These are phyloP conservation scores for Amanita inopinata DNA, from an alignment of 768 basidiomycete genomes.

Conservation along the genomic window DNA sequence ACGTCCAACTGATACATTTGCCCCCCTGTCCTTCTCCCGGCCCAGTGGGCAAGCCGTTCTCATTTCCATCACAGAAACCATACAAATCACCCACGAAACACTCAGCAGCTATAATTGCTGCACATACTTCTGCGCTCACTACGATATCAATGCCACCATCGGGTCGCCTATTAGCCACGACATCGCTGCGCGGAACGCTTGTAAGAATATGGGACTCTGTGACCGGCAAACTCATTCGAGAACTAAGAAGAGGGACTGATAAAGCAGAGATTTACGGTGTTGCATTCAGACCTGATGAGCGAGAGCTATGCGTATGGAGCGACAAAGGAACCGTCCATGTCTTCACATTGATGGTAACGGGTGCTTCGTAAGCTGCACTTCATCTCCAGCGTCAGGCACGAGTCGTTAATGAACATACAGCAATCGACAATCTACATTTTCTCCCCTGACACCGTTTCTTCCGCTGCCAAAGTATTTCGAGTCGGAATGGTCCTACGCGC, in stretches of 20 bases:
- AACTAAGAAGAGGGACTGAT: slow-evolving; percentile 80
- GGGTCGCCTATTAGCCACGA: slow-evolving; percentile 74
- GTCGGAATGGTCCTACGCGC: slow-evolving; percentile 95
- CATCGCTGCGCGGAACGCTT: slow-evolving; percentile 75
- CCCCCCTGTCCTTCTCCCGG: slow-evolving; percentile 65
- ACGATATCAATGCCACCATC: slow-evolving; percentile 72
- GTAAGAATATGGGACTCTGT: slow-evolving; percentile 79
- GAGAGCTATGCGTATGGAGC: slow-evolving; percentile 84
- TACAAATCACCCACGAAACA: slow-evolving; percentile 51
- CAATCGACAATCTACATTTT: slow-evolving; percentile 79
- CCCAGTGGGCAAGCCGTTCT: slow-evolving; percentile 45
- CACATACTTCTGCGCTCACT: slow-evolving; percentile 72
- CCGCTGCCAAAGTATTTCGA: slow-evolving; percentile 86
- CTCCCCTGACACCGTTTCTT: slow-evolving; percentile 68
- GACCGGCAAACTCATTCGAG: slow-evolving; percentile 64
- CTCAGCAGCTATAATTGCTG: slow-evolving; percentile 72
- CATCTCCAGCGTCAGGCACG: background rate
- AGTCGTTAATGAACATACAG: slow-evolving; percentile 25
- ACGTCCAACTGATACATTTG: slow-evolving; percentile 80
- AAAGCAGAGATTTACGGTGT: slow-evolving; percentile 89
- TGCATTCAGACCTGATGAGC: slow-evolving; percentile 78
- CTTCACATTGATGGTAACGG: slow-evolving; percentile 64
- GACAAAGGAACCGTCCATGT: slow-evolving; percentile 94
- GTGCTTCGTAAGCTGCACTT: slow-evolving; percentile 43
- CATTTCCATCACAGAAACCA: slow-evolving; percentile 39